A percentile compares a stretch with the other conserved stretches of the same genome.
Conservation (phyloP, 768 basidiomycete species). For the Suillus brevipes region DNA sequence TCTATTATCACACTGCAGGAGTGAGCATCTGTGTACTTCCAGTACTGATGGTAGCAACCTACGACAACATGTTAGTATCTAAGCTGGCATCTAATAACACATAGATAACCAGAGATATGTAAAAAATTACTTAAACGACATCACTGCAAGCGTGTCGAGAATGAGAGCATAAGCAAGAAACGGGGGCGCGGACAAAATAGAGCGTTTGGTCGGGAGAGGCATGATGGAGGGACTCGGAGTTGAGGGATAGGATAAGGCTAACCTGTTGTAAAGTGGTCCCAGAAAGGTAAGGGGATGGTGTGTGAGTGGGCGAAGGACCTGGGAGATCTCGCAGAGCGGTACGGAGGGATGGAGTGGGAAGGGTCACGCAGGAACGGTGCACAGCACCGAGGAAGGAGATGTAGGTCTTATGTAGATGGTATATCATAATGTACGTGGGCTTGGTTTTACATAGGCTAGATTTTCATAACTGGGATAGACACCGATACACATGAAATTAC, state of each 20-base stretch:
- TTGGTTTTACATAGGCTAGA: neutral
- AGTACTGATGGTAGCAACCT: neutral
- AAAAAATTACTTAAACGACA: neutral
- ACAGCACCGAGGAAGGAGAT: neutral
- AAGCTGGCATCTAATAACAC: neutral
- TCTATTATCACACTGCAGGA: neutral
- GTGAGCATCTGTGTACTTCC: neutral
- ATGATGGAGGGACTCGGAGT: too few relatives aligned
- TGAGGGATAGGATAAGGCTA: too few relatives aligned
- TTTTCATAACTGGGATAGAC: neutral
- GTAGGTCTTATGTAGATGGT: neutral
- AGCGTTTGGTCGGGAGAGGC: too few relatives aligned
- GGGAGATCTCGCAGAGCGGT: neutral
- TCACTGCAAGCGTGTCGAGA: neutral
- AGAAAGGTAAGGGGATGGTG: neutral
- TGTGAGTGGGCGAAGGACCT: neutral
- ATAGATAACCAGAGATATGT: neutral
- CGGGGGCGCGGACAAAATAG: too few relatives aligned
- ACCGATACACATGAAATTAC: neutral
- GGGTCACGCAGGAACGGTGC: neutral
- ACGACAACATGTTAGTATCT: neutral
- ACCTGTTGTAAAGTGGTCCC: too few relatives aligned
- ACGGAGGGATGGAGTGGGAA: neutral
- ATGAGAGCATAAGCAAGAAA: too few relatives aligned
- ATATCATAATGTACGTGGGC: neutral